Evolutionary conservation across 495 filamentous ascomycete species (phyloP), one percentile per base, ranked within the genome.

Genomic region (Astrocystis sublimbata): DNA sequence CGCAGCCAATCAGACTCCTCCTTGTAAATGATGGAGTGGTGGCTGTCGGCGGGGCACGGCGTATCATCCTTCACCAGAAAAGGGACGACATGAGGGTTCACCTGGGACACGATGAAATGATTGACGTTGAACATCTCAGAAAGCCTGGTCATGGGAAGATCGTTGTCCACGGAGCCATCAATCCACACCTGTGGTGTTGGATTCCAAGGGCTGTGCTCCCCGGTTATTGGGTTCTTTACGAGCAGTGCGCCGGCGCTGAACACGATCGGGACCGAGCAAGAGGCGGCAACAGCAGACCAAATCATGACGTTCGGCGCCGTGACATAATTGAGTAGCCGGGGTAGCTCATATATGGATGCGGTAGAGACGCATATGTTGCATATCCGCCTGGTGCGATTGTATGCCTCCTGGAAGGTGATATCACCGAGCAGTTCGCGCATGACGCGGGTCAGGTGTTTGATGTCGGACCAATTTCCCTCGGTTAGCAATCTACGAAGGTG

Each of bases 71-170:
- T 89, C 23, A 83, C 75, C 17, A 97, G 79, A 63, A 98, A 96
- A 6, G 93, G 92, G 0, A 96, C 87, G 30, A 97, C 89, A 66
- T 97, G 93, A 1, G 93, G 93, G 68, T 97, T 97, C 46, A 96
- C 92, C 70, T 98, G 93, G 0, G 92, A 96, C 31, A 97, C 93
- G 68, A 98, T 97, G 70, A 96, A 97, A 70, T 97, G 92, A 70
- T 97, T 98, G 75, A 97, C 92, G 69, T 97, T 96, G 76, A 97
- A 96, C 90, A 97, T 93, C 66, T 97, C 93, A 0, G 92, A 88
- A 10, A 98, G 79, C 9, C 90, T 82, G 45, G 87, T 92, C 90
- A 96, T 96, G 21, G 93, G 93, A 2, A 98, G 81, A 74, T 98
- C 93, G 61, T 92, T 92, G 66, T 97, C 92, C 4, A 98, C 91